Evolutionary conservation across 2,329 filamentous ascomycete species (phyloP).

Genomic region (Pyrenochaeta sp.): DNA sequence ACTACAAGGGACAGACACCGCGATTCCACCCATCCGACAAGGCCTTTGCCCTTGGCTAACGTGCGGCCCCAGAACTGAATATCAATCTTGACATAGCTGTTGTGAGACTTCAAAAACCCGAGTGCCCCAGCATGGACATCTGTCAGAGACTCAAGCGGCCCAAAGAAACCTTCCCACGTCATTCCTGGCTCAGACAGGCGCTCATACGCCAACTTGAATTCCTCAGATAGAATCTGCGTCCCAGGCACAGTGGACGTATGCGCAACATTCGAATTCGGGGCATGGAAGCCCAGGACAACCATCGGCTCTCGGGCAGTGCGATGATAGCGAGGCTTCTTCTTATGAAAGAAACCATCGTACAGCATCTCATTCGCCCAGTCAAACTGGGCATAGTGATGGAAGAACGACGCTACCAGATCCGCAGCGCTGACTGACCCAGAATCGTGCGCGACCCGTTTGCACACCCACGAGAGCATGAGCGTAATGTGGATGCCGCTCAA

Average conservation of each 20-base stretch:
- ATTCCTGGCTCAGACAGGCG: conserved; percentile 45
- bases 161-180: conserved; percentile 41
- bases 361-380: conserved; percentile 64
- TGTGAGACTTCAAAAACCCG: conserved; percentile 62
- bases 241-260: conserved; percentile 62
- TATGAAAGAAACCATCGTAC: conserved; percentile 66
- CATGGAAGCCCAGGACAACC: conserved; percentile 68
- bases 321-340: conserved; percentile 54
- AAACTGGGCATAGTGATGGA: conserved; percentile 67
- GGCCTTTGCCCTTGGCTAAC: conserved; percentile 60
- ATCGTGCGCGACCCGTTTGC: conserved; percentile 55
- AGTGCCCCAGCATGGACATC: conserved; percentile 8
- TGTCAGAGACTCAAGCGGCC: not conserved
- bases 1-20: conserved; percentile 65
- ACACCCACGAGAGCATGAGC: conserved; percentile 66
- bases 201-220: conserved; percentile 58
- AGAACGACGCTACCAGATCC: conserved; percentile 67
- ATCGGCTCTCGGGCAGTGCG: conserved; percentile 67
- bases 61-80: conserved; percentile 71
- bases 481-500: conserved; percentile 71
- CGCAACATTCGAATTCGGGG: conserved; percentile 68
- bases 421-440: conserved; percentile 52
- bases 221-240: conserved; percentile 58
- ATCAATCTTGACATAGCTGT: conserved; percentile 67
- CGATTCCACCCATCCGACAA: conserved; percentile 71